Conservation (phyloP, 2,329 filamentous ascomycete species). For the Lachnellula occidentalis region DNA sequence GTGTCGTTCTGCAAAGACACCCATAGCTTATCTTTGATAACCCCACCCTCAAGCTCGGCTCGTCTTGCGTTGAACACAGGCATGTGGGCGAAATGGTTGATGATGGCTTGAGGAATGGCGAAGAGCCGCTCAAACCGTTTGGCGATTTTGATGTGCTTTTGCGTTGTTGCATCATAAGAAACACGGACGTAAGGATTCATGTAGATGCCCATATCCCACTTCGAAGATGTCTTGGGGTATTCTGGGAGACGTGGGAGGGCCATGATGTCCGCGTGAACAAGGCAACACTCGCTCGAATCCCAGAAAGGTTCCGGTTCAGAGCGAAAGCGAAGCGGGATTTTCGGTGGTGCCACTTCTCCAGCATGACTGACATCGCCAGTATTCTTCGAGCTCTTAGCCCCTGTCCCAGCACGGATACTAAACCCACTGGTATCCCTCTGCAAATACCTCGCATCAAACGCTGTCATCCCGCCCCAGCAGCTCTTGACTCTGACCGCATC, state of each 20-base stretch:
- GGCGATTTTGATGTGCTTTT: conserved; percentile 47
- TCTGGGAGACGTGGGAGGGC: conserved; percentile 19
- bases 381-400: background rate
- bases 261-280: conserved; percentile 46
- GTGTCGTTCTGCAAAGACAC: conserved; percentile 20
- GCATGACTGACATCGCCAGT: background rate
- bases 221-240: conserved; percentile 2
- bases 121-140: conserved; percentile 64
- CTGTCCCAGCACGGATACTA: background rate
- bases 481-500: conserved; percentile 65
- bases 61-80: conserved; percentile 58
- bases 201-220: conserved; percentile 51
- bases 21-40: conserved; percentile 48
- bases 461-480: conserved; percentile 75
- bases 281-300: conserved; percentile 61
- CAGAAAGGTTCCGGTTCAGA: conserved; percentile 53
- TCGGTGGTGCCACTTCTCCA: background rate
- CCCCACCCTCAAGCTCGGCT: conserved; percentile 51
- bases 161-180: conserved; percentile 54
- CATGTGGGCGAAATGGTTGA: conserved; percentile 50
- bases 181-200: conserved; percentile 73
- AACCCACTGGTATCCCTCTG: conserved; percentile 30
- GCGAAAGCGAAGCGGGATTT: conserved; percentile 40
- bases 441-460: conserved; percentile 57
- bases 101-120: conserved; percentile 50